Evolutionary conservation across 2,329 filamentous ascomycete genomes (phyloP).

Genomic region (Paecilomyces sp.): DNA sequence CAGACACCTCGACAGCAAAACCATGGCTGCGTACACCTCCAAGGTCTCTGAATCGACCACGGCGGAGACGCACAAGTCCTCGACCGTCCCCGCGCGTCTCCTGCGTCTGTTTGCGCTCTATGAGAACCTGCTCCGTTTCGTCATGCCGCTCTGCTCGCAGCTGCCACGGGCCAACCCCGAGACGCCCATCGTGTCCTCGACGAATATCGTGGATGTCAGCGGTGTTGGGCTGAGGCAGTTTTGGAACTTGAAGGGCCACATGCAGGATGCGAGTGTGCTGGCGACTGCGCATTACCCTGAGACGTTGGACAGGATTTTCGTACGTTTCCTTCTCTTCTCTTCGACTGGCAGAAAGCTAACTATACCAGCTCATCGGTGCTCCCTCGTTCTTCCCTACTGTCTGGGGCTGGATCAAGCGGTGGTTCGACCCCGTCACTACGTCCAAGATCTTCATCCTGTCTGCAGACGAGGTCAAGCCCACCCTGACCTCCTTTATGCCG

Average conservation of each 20-base stretch:
- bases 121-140: conserved; percentile 84
- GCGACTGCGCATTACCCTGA: conserved; percentile 94
- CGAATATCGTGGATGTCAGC: conserved; percentile 90
- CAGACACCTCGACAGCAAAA: conserved; percentile 72
- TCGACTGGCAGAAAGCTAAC: conserved; percentile 1
- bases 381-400: conserved; percentile 87
- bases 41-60: conserved; percentile 41
- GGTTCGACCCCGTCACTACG: conserved; percentile 89
- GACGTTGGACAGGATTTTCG: conserved; percentile 76
- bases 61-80: conserved; percentile 53
- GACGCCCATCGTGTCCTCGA: conserved; percentile 86
- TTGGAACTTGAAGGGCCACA: conserved; percentile 88
- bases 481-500: conserved; percentile 75
- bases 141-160: conserved; percentile 75
- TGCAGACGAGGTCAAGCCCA: conserved; percentile 64
- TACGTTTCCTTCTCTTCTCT: conserved; percentile 24
- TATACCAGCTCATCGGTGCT: conserved; percentile 68
- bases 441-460: conserved; percentile 93
- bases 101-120: conserved; percentile 87
- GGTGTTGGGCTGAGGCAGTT: conserved; percentile 87
- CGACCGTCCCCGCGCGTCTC: conserved; percentile 59
- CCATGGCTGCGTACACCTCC: conserved; percentile 66
- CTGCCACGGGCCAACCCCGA: conserved; percentile 66
- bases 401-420: conserved; percentile 87
- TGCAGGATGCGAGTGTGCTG: conserved; percentile 83